Base-by-base conservation (phyloP, 2,329 filamentous ascomycete species). In the Phialophora verrucosa region DNA sequence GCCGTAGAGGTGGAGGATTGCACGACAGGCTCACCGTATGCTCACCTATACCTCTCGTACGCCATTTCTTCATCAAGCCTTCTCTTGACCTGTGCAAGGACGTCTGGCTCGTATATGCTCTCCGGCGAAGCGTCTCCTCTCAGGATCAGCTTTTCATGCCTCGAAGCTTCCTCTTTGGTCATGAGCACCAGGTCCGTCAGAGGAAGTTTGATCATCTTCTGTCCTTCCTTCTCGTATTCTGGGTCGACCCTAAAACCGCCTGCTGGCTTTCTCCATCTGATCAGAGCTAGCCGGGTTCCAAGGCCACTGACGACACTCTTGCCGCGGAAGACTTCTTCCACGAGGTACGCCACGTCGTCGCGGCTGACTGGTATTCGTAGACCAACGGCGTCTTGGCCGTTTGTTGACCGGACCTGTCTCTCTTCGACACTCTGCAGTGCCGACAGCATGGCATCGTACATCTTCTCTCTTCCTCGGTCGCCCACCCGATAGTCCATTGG, bases 251-350 rank as follows among this genome's bases (percentile, higher is more conserved):
- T 82, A 70, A 87, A 91, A 27, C 85, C 84, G 29, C 77, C 78
- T 7, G 79, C 78, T 0, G 91, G 92, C 70, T 84, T 88, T 69
- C 84, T 81, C 95, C 95, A 99, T 63, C 94, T 84, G 17, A 91
- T 85, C n/a, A 99, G 81, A 1, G 89, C 87, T 3, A 98, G 82
- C 63, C 93, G 85, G 0, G 91, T 97, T 0, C 91, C 83, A 25
- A 98, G 83, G 0, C 92, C 92, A 20, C 90, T 96, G 58, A 99
- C 82, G 14, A 87, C 89, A 74, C 94, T 98, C 64, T 90, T 89
- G 3, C 92, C 93, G 53, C 87, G 86, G 78, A 89, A 99, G 2
- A 97, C 87, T 74, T 99, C 95, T 74, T 99, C 95, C 0, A 94
- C 84, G 2, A 98, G 78, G 77, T 96, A 98, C 1, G 91, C 90